Evolutionary conservation across 78 protist species (phyloP).

Genomic region (Dictyostelium brefeldianum): DNA sequence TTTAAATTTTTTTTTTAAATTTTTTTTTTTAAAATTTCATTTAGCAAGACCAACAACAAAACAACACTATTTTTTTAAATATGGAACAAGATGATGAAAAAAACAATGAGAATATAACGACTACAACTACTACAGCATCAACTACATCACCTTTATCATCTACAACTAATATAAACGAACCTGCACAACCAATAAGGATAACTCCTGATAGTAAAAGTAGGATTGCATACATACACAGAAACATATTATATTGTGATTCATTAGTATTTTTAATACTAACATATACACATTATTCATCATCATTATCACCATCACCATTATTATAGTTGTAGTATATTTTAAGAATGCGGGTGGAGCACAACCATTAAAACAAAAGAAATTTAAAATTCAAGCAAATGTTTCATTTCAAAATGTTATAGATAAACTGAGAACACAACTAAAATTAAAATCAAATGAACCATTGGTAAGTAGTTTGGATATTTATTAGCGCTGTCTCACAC

Average conservation of each 20-base stretch:
- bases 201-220: slow-evolving; percentile 13
- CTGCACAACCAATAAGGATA: not conserved
- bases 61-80: too few species aligned
- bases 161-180: not conserved
- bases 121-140: not conserved
- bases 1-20: too few species aligned
- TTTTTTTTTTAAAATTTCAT: too few species aligned
- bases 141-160: not conserved
- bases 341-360: slow-evolving; percentile 85
- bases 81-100: too few species aligned
- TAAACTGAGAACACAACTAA: slow-evolving; percentile 69
- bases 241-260: too few species aligned
- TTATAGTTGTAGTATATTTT: slow-evolving; percentile 60
- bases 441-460: slow-evolving; percentile 70
- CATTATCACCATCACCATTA: not conserved
- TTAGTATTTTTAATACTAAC: not conserved
- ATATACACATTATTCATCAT: not conserved
- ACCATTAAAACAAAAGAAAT: slow-evolving; percentile 82
- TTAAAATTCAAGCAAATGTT: slow-evolving; percentile 63
- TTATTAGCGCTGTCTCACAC: not conserved
- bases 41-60: too few species aligned
- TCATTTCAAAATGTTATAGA: slow-evolving; percentile 71
- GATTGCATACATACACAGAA: too few species aligned
- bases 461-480: slow-evolving; percentile 16
- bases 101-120: too few species aligned